These are phyloP conservation scores for Dittrichia graveolens DNA, from an alignment of 129 eudicot genomes.

Conservation along the genomic window DNA sequence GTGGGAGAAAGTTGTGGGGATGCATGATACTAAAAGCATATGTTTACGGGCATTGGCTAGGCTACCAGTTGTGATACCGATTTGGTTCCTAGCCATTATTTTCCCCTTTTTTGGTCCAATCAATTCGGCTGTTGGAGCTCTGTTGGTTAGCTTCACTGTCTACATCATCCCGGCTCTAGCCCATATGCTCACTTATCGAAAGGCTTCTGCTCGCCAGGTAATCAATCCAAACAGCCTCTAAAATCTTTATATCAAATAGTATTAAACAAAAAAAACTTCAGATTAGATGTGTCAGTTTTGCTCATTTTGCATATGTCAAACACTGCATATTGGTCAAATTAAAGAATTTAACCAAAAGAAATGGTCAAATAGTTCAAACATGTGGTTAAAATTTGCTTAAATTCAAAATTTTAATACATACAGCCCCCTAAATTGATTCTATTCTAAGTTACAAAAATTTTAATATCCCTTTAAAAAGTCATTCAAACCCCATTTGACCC, in stretches of 20 bases:
- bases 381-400: too few species aligned
- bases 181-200: slow-evolving; percentile 71
- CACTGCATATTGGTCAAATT: not conserved
- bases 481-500: too few species aligned
- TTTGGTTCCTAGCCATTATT: slow-evolving; percentile 77
- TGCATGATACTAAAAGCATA: slow-evolving; percentile 83
- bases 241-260: not conserved
- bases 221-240: not conserved
- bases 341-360: not conserved
- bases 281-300: not conserved
- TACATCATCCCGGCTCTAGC: slow-evolving; percentile 87
- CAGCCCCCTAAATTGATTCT: too few species aligned
- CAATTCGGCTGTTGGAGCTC: slow-evolving; percentile 81
- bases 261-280: slow-evolving; percentile 4
- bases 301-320: not conserved
- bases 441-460: too few species aligned
- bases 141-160: slow-evolving; percentile 82
- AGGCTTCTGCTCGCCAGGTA: slow-evolving; percentile 80
- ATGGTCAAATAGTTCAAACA: too few species aligned
- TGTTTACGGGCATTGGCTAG: slow-evolving; percentile 73
- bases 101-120: slow-evolving; percentile 89
- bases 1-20: slow-evolving; percentile 83
- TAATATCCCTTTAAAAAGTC: too few species aligned
- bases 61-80: slow-evolving; percentile 73
- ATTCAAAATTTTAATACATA: too few species aligned